phyloP scores from a whole-genome alignment of 306 rosid genomes.

The Quercus alba region DNA sequence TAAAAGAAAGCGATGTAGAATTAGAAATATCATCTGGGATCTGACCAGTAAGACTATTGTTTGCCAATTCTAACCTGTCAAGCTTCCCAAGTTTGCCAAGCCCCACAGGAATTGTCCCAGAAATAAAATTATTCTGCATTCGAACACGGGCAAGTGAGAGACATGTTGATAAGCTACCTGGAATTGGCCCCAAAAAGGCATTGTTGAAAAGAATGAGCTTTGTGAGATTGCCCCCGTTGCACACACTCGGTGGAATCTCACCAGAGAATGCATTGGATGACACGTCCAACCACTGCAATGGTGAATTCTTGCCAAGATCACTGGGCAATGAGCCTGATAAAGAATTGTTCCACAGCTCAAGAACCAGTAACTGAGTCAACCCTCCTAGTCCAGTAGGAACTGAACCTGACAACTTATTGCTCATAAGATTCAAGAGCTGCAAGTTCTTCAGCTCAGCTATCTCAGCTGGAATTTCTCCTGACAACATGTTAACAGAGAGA shows the following conservation, averaged over 20 bases:
- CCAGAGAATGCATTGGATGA: conserved; percentile 87
- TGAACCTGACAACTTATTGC: conserved; percentile 65
- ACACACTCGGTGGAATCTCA: conserved; percentile 67
- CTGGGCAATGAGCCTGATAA: conserved; percentile 72
- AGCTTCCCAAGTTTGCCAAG: conserved; percentile 83
- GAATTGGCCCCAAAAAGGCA: conserved; percentile 75
- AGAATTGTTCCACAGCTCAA: conserved; percentile 92
- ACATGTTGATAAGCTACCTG: conserved; percentile 56
- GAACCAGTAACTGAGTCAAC: conserved; percentile 53
- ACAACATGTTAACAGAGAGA: conserved; percentile 73
- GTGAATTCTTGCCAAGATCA: conserved; percentile 74
- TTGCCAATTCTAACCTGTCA: conserved; percentile 89
- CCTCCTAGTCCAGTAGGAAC: conserved; percentile 68
- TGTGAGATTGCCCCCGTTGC: conserved; percentile 77
- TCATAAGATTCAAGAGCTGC: conserved; percentile 82
- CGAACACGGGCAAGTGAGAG: conserved; percentile 79
- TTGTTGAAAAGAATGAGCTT: conserved; percentile 96
- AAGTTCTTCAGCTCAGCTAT: conserved; percentile 60
- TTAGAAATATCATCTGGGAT: conserved; percentile 76
- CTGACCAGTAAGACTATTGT: conserved; percentile 77
- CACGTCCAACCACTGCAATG: conserved; percentile 81
- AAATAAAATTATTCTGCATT: conserved; percentile 80
- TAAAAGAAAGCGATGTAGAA: conserved; percentile 88
- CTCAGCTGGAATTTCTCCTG: conserved; percentile 72
- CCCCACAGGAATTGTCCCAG: conserved; percentile 74